Percentiles rank a stretch among this genome's conserved stretches.
Evolutionary conservation across 2,329 filamentous ascomycete genomes (phyloP).

Genomic region (Purpureocillium takamizusanense): DNA sequence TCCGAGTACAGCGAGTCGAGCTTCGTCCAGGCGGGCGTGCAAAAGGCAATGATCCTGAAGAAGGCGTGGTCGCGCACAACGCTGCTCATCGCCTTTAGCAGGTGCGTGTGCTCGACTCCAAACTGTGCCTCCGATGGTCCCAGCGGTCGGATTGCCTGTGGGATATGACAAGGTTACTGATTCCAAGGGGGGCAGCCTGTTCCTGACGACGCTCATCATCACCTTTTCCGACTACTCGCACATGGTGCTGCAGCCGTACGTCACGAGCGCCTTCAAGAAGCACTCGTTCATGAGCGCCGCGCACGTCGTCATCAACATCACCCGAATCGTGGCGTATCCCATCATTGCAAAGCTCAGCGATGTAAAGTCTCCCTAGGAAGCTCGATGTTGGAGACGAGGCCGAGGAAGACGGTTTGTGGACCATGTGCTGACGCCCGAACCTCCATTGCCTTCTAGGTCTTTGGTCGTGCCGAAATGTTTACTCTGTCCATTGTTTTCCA

Average conservation of each 20-base stretch:
- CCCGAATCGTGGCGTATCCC: constrained; percentile 45
- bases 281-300: constrained; percentile 41
- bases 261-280: constrained; percentile 28
- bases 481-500: constrained; percentile 21
- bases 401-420: too few species aligned
- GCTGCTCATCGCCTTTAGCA: constrained; percentile 7
- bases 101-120: too few species aligned
- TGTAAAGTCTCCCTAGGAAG: too few species aligned
- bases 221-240: constrained; percentile 21
- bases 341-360: constrained; percentile 52
- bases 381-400: too few species aligned
- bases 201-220: constrained; percentile 19
- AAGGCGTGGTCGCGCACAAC: constrained; percentile 15
- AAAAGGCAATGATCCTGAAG: constrained; percentile 9
- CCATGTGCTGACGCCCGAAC: too few species aligned
- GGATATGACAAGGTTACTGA: constrained; percentile 6
- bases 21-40: constrained; percentile 2
- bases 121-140: too few species aligned
- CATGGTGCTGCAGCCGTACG: constrained; percentile 21
- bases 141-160: too few species aligned
- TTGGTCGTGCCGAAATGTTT: constrained; percentile 47
- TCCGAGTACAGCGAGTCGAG: background rate
- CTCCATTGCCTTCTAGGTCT: constrained; percentile 23
- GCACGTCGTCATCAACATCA: constrained; percentile 36
- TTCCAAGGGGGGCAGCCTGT: constrained; percentile 15